phyloP scores from a whole-genome alignment of 225 moss, liverwort and hornwort genomes.

The Marchantia paleacea region DNA sequence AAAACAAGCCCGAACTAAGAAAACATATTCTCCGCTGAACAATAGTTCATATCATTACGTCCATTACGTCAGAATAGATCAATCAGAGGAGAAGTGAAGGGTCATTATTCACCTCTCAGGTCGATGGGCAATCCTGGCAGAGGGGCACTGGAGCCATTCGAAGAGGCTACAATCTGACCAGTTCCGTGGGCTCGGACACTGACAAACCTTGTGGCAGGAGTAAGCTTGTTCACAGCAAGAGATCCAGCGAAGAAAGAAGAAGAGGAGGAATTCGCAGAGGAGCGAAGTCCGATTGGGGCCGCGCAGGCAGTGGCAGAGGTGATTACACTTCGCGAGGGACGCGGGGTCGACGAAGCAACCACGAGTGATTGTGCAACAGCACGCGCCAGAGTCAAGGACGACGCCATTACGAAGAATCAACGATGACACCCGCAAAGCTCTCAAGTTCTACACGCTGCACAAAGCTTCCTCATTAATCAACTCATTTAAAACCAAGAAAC shows the following conservation, averaged over 20 bases:
- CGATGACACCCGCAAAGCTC: not conserved
- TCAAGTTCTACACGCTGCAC: slow-evolving; percentile 7
- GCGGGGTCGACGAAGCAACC: slow-evolving; percentile 23
- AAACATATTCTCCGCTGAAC: not conserved
- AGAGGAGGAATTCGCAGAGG: slow-evolving; percentile 9
- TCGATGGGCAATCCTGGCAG: slow-evolving; percentile 45
- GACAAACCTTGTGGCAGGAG: slow-evolving; percentile 11
- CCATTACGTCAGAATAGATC: not conserved
- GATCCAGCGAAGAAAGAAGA: slow-evolving; percentile 35
- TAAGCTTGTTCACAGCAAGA: slow-evolving; percentile 21
- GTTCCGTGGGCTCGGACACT: slow-evolving; percentile 17
- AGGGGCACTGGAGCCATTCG: slow-evolving; percentile 38
- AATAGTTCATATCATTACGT: not conserved
- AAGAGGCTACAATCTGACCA: slow-evolving; percentile 37
- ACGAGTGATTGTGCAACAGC: slow-evolving; percentile 38
- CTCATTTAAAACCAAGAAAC: not conserved
- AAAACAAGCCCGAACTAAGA: not conserved
- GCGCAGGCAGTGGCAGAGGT: slow-evolving; percentile 18
- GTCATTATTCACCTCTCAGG: slow-evolving; percentile 33
- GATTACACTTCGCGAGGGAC: slow-evolving; percentile 14
- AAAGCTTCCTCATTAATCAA: not conserved
- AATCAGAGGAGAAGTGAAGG: not conserved
- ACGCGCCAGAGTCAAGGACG: slow-evolving; percentile 41
- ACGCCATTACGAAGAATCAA: slow-evolving; percentile 10
- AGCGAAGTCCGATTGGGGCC: slow-evolving; percentile 27